A percentile compares a stretch with the other conserved stretches of the same genome.
These are phyloP conservation scores for Juglanconis sp. DNA, from an alignment of 2,329 filamentous ascomycete genomes.

Conservation along the genomic window DNA sequence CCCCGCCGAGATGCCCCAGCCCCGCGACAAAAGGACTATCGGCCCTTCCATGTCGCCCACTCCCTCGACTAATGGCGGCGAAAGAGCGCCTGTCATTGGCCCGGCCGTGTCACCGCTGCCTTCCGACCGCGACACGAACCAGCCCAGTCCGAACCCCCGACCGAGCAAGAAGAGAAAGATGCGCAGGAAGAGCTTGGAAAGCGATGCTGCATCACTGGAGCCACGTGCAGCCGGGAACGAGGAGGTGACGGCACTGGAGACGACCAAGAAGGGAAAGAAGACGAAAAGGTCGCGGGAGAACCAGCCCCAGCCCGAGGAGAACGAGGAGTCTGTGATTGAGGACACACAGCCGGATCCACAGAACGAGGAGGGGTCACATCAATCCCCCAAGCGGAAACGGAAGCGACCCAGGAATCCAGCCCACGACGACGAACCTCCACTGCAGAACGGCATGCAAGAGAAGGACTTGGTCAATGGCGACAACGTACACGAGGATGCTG, in stretches of 20 bases:
- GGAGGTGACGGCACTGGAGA: background rate
- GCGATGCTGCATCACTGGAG: background rate
- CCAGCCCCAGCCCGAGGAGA: background rate
- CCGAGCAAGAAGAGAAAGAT: background rate
- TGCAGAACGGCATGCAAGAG: background rate
- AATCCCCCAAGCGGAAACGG: background rate
- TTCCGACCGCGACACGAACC: background rate
- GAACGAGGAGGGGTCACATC: background rate
- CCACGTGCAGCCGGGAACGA: background rate
- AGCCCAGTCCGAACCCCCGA: background rate
- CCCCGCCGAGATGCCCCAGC: background rate
- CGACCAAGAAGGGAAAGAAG: background rate
- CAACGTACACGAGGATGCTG: background rate
- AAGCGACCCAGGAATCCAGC: background rate
- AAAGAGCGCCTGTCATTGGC: background rate
- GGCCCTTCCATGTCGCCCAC: slow-evolving; percentile 13
- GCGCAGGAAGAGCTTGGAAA: background rate
- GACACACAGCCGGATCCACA: background rate
- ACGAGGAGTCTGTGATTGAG: background rate
- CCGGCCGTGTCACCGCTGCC: background rate
- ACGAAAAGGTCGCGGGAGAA: slow-evolving; percentile 1
- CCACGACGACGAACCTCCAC: background rate
- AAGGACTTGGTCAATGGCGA: background rate
- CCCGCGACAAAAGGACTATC: background rate
- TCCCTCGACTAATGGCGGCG: background rate